phyloP scores from a whole-genome alignment of 805 yeast species.

The Clavispora vitiphila region DNA sequence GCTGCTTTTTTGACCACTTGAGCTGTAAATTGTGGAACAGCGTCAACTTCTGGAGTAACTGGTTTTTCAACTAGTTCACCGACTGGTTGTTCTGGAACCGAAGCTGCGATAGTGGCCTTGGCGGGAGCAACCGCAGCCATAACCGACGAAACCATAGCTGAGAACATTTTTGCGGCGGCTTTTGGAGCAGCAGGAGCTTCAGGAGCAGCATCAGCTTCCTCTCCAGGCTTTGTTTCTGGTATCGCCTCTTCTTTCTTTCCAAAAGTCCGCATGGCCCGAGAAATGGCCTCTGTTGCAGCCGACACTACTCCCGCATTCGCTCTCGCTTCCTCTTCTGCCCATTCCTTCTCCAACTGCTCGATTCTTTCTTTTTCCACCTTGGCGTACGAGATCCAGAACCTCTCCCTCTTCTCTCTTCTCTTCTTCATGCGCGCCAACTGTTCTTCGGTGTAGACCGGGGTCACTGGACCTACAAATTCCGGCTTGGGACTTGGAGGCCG shows the following conservation, averaged over 20 bases:
- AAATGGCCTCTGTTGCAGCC: not conserved
- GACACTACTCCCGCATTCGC: not conserved
- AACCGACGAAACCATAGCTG: not conserved
- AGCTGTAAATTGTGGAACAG: too few relatives aligned
- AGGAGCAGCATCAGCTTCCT: too few relatives aligned
- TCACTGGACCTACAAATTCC: too few relatives aligned
- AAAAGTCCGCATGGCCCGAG: not conserved
- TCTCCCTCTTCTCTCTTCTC: not conserved
- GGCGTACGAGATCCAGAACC: not conserved
- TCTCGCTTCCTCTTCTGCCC: not conserved
- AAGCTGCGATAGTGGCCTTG: not conserved
- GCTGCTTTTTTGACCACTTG: too few relatives aligned
- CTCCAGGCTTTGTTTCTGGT: not conserved
- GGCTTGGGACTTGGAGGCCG: not conserved
- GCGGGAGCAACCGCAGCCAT: not conserved
- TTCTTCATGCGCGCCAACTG: not conserved
- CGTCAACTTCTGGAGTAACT: too few relatives aligned
- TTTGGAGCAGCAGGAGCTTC: not conserved
- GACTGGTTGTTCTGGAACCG: too few relatives aligned
- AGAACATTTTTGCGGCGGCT: not conserved
- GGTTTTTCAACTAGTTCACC: too few relatives aligned
- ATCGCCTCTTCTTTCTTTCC: not conserved
- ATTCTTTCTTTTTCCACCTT: not conserved
- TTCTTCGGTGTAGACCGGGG: not conserved
- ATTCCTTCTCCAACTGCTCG: not conserved